A percentile compares a stretch with the other conserved stretches of the same genome.
Evolutionary conservation across 805 yeast genomes (phyloP).

Genomic region (Candida suzukii): DNA sequence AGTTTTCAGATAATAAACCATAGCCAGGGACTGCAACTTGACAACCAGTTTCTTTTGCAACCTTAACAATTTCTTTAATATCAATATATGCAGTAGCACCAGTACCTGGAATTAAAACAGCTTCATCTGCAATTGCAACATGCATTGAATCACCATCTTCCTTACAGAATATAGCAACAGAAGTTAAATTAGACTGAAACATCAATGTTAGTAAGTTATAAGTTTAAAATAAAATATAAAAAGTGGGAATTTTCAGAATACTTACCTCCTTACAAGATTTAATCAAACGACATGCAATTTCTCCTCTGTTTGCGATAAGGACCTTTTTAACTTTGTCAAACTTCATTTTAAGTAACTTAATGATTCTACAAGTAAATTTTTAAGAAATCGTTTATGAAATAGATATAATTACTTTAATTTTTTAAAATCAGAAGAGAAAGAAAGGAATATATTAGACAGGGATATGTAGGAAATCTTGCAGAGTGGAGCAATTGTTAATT

Average conservation of each 20-base stretch:
- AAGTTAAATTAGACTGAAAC: conserved; percentile 39
- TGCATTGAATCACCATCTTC: conserved; percentile 87
- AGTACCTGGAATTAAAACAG: conserved; percentile 70
- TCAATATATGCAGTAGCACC: conserved; percentile 87
- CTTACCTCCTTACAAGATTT: conserved; percentile 73
- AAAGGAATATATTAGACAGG: no score
- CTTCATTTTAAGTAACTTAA: neutral
- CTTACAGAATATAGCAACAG: conserved; percentile 88
- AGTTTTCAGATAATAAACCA: conserved; percentile 95
- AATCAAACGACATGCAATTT: conserved; percentile 91
- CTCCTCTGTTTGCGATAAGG: conserved; percentile 94
- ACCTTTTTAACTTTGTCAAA: conserved; percentile 28
- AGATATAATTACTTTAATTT: no score
- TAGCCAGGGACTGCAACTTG: conserved; percentile 97
- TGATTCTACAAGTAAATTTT: no score
- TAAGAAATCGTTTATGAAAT: no score
- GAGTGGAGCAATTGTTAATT: no score
- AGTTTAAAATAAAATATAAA: no score
- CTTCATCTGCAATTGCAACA: conserved; percentile 74
- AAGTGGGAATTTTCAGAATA: no score
- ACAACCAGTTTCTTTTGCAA: conserved; percentile 77
- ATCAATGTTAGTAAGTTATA: neutral
- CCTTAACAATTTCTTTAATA: conserved; percentile 76
- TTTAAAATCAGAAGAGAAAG: no score
- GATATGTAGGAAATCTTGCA: no score